These are phyloP conservation scores for Fraxinus cuspidata DNA, from an alignment of 257 asterid species.

Conservation along the genomic window DNA sequence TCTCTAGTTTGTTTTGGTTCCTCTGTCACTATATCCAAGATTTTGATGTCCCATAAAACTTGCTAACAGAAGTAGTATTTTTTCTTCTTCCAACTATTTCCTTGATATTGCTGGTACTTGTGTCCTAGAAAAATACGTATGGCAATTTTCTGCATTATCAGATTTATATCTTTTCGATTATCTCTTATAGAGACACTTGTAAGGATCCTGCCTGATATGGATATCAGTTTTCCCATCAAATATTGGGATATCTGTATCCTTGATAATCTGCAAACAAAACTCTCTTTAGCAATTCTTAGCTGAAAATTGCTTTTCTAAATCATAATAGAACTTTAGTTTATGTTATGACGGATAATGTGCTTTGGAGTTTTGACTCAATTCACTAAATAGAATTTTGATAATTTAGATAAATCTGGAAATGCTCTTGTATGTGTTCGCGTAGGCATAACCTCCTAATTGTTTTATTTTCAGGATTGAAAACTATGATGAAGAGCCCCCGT, in stretches of 20 bases:
- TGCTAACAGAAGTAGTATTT: not conserved
- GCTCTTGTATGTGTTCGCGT: not conserved
- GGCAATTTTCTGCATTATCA: not conserved
- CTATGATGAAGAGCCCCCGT: constrained; percentile 55
- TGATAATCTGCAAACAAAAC: not conserved
- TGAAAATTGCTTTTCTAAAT: too few relatives aligned
- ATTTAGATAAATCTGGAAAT: not conserved
- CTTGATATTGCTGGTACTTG: not conserved
- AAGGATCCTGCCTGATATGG: not conserved
- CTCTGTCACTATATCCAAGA: not conserved
- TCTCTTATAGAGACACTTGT: not conserved
- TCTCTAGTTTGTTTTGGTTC: not conserved
- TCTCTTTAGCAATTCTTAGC: not conserved
- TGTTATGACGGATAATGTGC: not conserved
- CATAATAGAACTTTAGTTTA: too few relatives aligned
- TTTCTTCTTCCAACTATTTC: not conserved
- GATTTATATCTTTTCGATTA: not conserved
- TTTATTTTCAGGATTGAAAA: constrained; percentile 53
- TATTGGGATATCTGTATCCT: not conserved
- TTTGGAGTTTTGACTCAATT: not conserved
- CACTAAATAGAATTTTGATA: not conserved
- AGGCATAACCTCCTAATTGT: constrained; percentile 6
- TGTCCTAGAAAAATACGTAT: not conserved
- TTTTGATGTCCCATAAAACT: not conserved
- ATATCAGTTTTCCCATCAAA: not conserved